Percentiles rank a stretch among this genome's conserved stretches.
phyloP scores from a whole-genome alignment of 1,284 basidiomycete species.

The Ganoderma lucidum region DNA sequence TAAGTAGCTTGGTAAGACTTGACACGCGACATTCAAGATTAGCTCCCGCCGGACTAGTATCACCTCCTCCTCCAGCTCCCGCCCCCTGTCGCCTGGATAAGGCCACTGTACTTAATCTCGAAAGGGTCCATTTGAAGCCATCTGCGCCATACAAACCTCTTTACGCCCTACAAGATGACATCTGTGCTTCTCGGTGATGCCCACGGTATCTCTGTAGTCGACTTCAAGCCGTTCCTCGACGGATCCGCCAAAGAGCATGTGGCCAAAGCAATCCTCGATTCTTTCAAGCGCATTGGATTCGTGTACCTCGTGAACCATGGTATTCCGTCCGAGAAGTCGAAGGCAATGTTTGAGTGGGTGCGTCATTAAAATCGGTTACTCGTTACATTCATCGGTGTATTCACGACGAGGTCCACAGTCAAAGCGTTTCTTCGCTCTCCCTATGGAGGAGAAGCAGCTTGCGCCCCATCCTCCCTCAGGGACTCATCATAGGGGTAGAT shows the following conservation, averaged over 20 bases:
- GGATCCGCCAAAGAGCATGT: constrained; percentile 39
- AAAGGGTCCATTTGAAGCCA: not conserved
- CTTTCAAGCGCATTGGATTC: constrained; percentile 49
- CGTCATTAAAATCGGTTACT: not conserved
- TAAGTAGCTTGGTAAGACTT: constrained; percentile 6
- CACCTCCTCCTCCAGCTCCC: not conserved
- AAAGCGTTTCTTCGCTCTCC: constrained; percentile 58
- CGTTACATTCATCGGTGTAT: not conserved
- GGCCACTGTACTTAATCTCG: not conserved
- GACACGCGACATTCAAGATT: not conserved
- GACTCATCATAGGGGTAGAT: constrained; percentile 57
- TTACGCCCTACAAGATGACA: constrained; percentile 5
- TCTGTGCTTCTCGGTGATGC: constrained; percentile 30
- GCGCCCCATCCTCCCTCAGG: constrained; percentile 66
- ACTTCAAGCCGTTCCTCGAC: constrained; percentile 42
- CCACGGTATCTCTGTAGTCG: constrained; percentile 38
- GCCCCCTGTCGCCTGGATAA: not conserved
- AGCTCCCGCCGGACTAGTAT: not conserved
- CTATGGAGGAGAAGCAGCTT: constrained; percentile 58
- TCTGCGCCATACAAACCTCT: not conserved
- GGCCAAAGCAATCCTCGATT: constrained; percentile 42
- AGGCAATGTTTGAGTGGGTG: constrained; percentile 62
- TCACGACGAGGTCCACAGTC: constrained; percentile 44
- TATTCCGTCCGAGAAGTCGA: constrained; percentile 51
- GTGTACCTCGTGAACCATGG: constrained; percentile 53